Evolutionary conservation across 257 asterid species (phyloP), one percentile per base, ranked within the genome.

Genomic region (Cruciata laevipes): DNA sequence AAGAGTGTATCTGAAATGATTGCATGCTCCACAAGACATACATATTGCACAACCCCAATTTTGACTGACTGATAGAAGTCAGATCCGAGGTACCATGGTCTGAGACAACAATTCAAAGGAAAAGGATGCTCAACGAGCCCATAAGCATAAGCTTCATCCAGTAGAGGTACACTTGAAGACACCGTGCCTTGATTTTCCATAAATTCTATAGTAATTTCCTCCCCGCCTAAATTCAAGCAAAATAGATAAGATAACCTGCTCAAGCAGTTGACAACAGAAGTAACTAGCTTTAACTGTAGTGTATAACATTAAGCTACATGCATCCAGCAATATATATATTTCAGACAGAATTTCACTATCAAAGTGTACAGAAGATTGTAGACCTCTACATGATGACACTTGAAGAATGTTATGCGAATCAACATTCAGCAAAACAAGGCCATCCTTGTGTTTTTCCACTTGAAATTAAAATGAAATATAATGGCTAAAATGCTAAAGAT

Each of bases 41-140:
- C 99, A 85, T 94, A 94, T 83, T 94, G 99, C 69, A 88, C 99
- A 58, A 90, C 86, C 84, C 99, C 99, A 71, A 94, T 82, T 82
- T 88, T 94, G 51, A 90, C 99, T 11, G 95, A 92, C 72, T 94
- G 95, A 78, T 90, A 94, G 83, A 94, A 94, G 68, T 88, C 89
- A 56, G 97, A 77, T 65, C 99, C 97, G 11, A 90, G 96, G 67
- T 71, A 77, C 99, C 99, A 90, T 56, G 78, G 82, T 77, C 83
- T 74, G 60, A 90, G 72, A 72, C 82, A 88, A 76, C 87, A 90
- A 67, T 81, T 90, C 73, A 94, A 73, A 16, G 97, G 99, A 74
- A 88, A 94, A 33, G 97, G 97, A 82, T 94, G 97, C 67, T 90
- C 96, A 49, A 94, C 99, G 68, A 82, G 78, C 66, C 99, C 99